Evolutionary conservation across 2,329 filamentous ascomycete genomes (phyloP).

Genomic region (Calonectria montana): DNA sequence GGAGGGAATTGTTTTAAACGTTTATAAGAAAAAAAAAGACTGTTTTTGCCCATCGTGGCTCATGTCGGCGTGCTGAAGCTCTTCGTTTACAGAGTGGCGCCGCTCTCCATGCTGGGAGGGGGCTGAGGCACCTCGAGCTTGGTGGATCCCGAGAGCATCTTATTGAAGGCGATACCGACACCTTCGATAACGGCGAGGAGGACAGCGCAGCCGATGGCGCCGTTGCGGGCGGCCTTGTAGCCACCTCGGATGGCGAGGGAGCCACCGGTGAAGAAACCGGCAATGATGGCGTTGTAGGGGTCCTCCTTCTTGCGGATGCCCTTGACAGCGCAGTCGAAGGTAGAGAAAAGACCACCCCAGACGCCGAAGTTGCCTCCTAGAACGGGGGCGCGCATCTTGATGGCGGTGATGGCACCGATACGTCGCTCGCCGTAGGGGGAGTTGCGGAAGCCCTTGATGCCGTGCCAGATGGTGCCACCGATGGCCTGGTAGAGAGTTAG

Average conservation of each 20-base stretch:
- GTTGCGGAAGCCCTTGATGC: conserved; percentile 93
- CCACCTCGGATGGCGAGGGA: conserved; percentile 92
- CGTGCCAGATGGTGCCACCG: conserved; percentile 91
- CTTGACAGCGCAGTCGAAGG: conserved; percentile 97
- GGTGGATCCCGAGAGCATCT: conserved; percentile 47
- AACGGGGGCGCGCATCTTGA: conserved; percentile 96
- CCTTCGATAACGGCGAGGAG: conserved; percentile 96
- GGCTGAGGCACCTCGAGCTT: conserved; percentile 73
- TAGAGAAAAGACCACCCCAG: conserved; percentile 96
- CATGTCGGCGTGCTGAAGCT: conserved; percentile 18
- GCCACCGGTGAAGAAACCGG: conserved; percentile 96
- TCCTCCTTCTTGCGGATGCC: conserved; percentile 96
- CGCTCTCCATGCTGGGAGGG: conserved; percentile 44
- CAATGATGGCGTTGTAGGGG: conserved; percentile 97
- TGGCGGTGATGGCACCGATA: conserved; percentile 95
- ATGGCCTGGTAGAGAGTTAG: conserved; percentile 65
- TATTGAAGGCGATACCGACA: conserved; percentile 94
- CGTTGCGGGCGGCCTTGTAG: conserved; percentile 91
- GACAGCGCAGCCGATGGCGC: conserved; percentile 94
- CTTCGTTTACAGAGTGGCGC: conserved; percentile 40
- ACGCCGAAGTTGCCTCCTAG: conserved; percentile 98
- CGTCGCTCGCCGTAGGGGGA: conserved; percentile 92
- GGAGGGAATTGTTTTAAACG: conserved; percentile 7
- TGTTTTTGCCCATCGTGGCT: conserved; percentile 15
- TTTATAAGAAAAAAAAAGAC: conserved; percentile 21